Evolutionary conservation across 305 asterid genomes (phyloP), one percentile per base, ranked within the genome.

Genomic region (Solanum aculeatissimum): DNA sequence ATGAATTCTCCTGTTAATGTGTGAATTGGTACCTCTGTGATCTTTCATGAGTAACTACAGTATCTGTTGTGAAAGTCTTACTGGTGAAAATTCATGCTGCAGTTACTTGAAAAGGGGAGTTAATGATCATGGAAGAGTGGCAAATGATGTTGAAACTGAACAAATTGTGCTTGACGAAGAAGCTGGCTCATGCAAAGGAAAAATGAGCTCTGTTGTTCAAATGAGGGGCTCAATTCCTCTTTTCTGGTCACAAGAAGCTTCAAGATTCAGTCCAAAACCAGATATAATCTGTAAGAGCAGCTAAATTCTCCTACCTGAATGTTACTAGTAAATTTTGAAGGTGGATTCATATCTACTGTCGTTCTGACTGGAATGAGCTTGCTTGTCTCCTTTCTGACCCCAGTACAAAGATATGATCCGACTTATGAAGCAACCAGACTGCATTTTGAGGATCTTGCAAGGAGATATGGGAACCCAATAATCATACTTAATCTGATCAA

Each of bases 221-320:
- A 93, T 97, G 99, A 95, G 98, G 96, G 99, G 99, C 87, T 97
- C 99, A 84, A 95, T 97, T 87, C 99, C 99, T 60, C 98, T 97
- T 87, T 97, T 97, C 91, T 97, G 99, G 99, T 97, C 99, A 9
- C 99, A 95, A 90, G 98, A 97, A 91, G 98, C 97, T 86, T 95
- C 99, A 86, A 94, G 98, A 92, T 97, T 97, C 86, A 97, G 99
- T 87, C 98, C 99, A n/a, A 95, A 97, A 87, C 99, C 99, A 77
- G 99, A 97, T 92, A 95, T 97, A 54, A 97, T 95, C 81, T 91
- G 99, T 97, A 90, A 94, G 97, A 85, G 86, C 70, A 29, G 75
- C 75, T 66, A 71, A 74, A 77, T 82, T 16, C 42, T 40, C 84
- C 84, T 65, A 80, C 80, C 32, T 78, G 83, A n/a, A 53, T 84